These are phyloP conservation scores for Gardenia jasminoides DNA, from an alignment of 257 asterid species.

Conservation along the genomic window DNA sequence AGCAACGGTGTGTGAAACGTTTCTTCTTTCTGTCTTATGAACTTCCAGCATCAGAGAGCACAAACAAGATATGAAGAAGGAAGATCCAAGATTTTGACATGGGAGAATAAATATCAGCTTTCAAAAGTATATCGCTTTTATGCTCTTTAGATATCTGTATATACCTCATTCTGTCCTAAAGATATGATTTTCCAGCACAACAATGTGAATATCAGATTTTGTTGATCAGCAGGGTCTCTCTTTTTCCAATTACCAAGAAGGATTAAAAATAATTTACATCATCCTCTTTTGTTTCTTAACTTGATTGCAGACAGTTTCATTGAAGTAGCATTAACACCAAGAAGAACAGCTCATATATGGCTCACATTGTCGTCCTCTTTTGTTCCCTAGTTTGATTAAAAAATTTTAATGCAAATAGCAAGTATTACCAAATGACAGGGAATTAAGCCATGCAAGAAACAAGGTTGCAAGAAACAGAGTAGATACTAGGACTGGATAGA, in stretches of 20 bases:
- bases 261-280: too few relatives aligned
- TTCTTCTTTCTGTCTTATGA: neutral
- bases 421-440: too few relatives aligned
- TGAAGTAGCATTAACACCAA: neutral
- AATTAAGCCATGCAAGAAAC: neutral
- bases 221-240: neutral
- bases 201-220: neutral
- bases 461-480: neutral
- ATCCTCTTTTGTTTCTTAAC: neutral
- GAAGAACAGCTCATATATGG: too few relatives aligned
- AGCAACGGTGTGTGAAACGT: neutral
- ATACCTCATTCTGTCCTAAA: neutral
- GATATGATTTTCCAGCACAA: neutral
- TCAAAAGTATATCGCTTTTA: neutral
- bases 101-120: neutral
- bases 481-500: too few relatives aligned
- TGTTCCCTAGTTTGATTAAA: too few relatives aligned
- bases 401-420: too few relatives aligned
- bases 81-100: neutral
- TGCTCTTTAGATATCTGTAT: neutral
- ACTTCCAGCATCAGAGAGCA: neutral
- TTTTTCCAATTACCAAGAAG: neutral
- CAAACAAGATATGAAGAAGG: neutral
- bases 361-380: too few relatives aligned
- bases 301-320: neutral